A percentile compares a stretch with the other conserved stretches of the same genome.
These are phyloP conservation scores for Fraxinus dipetala DNA, from an alignment of 305 asterid genomes.

Conservation along the genomic window DNA sequence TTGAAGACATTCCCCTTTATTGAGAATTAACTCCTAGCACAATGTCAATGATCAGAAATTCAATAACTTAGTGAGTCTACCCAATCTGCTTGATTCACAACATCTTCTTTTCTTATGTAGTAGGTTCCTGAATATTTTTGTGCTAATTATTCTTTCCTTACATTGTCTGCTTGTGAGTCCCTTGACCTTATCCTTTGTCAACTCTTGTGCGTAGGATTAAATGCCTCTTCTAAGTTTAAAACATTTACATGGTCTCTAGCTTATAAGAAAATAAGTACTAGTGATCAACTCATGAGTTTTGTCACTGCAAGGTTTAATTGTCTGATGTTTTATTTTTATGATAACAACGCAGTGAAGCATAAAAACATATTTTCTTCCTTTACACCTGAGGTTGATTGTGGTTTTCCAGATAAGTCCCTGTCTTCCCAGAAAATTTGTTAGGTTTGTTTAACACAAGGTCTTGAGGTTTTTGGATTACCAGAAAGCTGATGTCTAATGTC, in stretches of 20 bases:
- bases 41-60: not conserved
- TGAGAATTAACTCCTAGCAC: not conserved
- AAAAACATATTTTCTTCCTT: not conserved
- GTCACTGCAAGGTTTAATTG: not conserved
- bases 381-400: not conserved
- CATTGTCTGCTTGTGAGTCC: not conserved
- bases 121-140: not conserved
- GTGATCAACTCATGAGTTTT: not conserved
- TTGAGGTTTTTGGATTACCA: not conserved
- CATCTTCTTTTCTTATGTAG: not conserved
- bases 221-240: not conserved
- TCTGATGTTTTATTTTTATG: not conserved
- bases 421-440: conserved; percentile 7
- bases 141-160: not conserved
- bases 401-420: not conserved
- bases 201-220: conserved; percentile 1
- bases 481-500: not conserved
- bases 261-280: not conserved
- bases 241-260: not conserved
- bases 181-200: not conserved
- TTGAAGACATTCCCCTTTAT: not conserved
- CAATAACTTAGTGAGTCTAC: not conserved
- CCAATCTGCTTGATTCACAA: not conserved
- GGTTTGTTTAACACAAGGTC: not conserved
- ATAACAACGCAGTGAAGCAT: not conserved